These are phyloP conservation scores for Cryptococcus wingfieldii DNA, from an alignment of 1,284 basidiomycete species.

Conservation along the genomic window DNA sequence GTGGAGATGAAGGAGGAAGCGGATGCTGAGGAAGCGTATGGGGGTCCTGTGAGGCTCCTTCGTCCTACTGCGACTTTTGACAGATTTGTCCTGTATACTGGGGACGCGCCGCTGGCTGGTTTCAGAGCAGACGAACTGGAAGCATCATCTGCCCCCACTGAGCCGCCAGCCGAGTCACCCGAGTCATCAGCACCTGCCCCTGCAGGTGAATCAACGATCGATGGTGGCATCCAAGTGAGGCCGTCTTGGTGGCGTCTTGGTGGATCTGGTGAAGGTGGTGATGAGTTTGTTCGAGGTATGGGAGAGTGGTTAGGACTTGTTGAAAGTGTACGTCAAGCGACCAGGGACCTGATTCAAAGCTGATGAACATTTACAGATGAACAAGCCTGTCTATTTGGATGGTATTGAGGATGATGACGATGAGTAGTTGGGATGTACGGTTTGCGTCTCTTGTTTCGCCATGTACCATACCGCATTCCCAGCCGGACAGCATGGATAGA, in stretches of 20 bases:
- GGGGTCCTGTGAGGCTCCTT: conserved; percentile 24
- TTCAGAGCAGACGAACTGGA: neutral
- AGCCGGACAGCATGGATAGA: neutral
- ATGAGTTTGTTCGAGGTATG: conserved; percentile 43
- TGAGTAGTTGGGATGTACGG: neutral
- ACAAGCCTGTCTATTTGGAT: conserved; percentile 29
- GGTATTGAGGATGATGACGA: conserved; percentile 17
- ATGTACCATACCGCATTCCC: neutral
- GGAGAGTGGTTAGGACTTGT: conserved; percentile 42
- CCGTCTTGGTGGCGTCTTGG: conserved; percentile 40
- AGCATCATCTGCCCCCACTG: neutral
- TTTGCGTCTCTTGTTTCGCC: neutral
- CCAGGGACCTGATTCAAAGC: neutral
- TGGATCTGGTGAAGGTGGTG: conserved; percentile 43
- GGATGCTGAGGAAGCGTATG: neutral
- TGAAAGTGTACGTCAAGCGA: conserved; percentile 32
- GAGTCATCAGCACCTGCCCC: neutral
- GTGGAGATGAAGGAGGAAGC: neutral
- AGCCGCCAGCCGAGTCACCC: neutral
- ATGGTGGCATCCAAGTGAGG: conserved; percentile 12
- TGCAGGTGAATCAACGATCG: neutral
- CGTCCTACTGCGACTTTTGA: conserved; percentile 26
- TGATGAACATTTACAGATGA: conserved; percentile 11
- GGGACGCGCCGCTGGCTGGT: conserved; percentile 35
- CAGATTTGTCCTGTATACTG: conserved; percentile 39